Conservation (phyloP, 2,329 filamentous ascomycete genomes). For the Fusarium sulawesiense region DNA sequence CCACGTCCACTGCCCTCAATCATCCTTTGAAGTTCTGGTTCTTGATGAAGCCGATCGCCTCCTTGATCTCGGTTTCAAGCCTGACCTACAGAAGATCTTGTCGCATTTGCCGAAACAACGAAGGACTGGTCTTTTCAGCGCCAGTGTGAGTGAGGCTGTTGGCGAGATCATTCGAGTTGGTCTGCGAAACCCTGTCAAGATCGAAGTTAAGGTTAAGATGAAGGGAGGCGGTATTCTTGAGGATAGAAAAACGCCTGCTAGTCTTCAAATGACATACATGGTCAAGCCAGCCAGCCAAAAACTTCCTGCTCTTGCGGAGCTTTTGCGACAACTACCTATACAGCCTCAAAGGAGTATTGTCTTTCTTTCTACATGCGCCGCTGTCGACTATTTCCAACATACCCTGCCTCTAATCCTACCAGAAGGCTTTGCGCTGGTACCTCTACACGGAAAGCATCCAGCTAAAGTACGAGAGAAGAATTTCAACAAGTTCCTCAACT, state of each 20-base stretch:
- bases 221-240: constrained; percentile 73
- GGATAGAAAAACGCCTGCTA: constrained; percentile 90
- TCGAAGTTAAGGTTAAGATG: constrained; percentile 90
- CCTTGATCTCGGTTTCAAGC: constrained; percentile 93
- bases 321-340: constrained; percentile 77
- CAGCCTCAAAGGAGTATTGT: constrained; percentile 87
- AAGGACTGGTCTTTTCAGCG: constrained; percentile 92
- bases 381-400: constrained; percentile 93
- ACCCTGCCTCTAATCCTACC: constrained; percentile 80
- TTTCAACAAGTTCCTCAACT: constrained; percentile 81
- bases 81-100: constrained; percentile 87
- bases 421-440: constrained; percentile 74
- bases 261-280: constrained; percentile 90
- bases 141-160: constrained; percentile 94
- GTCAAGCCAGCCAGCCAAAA: constrained; percentile 82
- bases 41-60: constrained; percentile 95
- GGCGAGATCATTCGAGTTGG: constrained; percentile 93
- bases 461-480: constrained; percentile 90
- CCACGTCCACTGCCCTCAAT: constrained; percentile 87
- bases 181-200: constrained; percentile 92
- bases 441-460: constrained; percentile 91
- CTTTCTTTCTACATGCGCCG: constrained; percentile 93
- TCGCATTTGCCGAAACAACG: constrained; percentile 89
- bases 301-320: constrained; percentile 75
- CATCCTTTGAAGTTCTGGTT: constrained; percentile 90